These are phyloP conservation scores for Millerago galiae DNA, from an alignment of 805 yeast genomes.

Conservation along the genomic window DNA sequence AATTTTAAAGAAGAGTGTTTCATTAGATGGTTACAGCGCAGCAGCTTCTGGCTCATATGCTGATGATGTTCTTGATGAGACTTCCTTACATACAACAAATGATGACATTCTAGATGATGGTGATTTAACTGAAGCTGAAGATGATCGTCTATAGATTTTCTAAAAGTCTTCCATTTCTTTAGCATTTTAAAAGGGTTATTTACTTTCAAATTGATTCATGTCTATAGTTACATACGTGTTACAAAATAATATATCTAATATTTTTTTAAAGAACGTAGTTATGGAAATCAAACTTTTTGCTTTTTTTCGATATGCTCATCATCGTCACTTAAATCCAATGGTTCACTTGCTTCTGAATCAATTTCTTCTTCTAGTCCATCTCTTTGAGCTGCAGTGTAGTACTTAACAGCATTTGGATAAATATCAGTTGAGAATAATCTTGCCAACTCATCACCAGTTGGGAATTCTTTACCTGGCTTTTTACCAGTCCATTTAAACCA, in stretches of 20 bases:
- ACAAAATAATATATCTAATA: not conserved
- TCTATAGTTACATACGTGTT: constrained; percentile 1
- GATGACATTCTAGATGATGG: constrained; percentile 27
- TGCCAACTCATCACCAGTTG: constrained; percentile 75
- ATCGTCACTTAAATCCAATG: constrained; percentile 31
- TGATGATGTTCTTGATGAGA: constrained; percentile 9
- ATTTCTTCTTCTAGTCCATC: constrained; percentile 53
- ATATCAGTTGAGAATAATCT: constrained; percentile 68
- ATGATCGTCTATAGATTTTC: constrained; percentile 14
- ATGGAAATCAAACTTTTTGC: not conserved
- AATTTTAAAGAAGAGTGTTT: constrained; percentile 4
- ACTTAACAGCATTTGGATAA: constrained; percentile 79
- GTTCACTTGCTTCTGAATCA: constrained; percentile 48
- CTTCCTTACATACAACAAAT: constrained; percentile 14
- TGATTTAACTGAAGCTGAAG: constrained; percentile 24
- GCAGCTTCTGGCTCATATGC: constrained; percentile 9
- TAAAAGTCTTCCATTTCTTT: not conserved
- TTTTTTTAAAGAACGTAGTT: not conserved
- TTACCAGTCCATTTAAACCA: constrained; percentile 84
- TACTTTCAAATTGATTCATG: not conserved
- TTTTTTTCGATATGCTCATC: constrained; percentile 4
- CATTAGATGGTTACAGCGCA: constrained; percentile 14
- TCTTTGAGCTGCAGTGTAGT: constrained; percentile 67
- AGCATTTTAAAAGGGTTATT: not conserved
- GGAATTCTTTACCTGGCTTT: constrained; percentile 70